Evolutionary conservation across 169 alveolate species (phyloP), one percentile per base, ranked within the genome.

Genomic region (Babesia ovata): DNA sequence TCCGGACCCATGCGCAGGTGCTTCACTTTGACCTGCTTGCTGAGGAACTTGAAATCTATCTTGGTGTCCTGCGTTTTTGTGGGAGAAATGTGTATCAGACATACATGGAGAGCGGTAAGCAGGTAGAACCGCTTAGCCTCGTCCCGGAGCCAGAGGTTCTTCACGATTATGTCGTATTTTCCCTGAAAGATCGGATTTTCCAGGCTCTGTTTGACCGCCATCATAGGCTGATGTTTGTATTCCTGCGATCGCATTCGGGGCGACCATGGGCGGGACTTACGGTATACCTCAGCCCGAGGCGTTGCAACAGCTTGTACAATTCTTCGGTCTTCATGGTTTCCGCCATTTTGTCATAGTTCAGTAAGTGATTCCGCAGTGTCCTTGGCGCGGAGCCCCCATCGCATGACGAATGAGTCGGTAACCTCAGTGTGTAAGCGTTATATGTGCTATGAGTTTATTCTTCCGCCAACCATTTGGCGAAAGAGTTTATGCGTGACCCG

Each of bases 1-100:
- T 86, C 93, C 58, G 91, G 95, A 2, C 88, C 96, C 70, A 92
- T 72, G 19, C 94, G 88, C 66, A 92, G 75, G 45, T 86, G 85
- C 60, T 78, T 69, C n/a, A 92, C 92, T 7, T 87, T 82, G 54
- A 92, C 79, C 42, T 58, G 59, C 67, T 73, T 71, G 63, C 87
- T 72, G 28, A 92, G 63, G 70, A 73, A 65, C 63, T 87, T 89
- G 75, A 90, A 63, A 42, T 90, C 91, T 14, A 85, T 69, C 45
- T 79, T 72, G 8, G 87, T 79, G 71, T 79, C 87, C 87, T 79
- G 71, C 13, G 22, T 7, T 11, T 13, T 46, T n/a, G n/a, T 13
- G 21, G 14, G 17, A 12, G 33, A 9, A n/a, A 11, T 4, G 4
- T 33, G 24, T 14, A 14, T n/a, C 21, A 16, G n/a, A 70, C 87